phyloP scores from a whole-genome alignment of 2,329 filamentous ascomycete genomes.

The Ceratocystis eucalypticola region DNA sequence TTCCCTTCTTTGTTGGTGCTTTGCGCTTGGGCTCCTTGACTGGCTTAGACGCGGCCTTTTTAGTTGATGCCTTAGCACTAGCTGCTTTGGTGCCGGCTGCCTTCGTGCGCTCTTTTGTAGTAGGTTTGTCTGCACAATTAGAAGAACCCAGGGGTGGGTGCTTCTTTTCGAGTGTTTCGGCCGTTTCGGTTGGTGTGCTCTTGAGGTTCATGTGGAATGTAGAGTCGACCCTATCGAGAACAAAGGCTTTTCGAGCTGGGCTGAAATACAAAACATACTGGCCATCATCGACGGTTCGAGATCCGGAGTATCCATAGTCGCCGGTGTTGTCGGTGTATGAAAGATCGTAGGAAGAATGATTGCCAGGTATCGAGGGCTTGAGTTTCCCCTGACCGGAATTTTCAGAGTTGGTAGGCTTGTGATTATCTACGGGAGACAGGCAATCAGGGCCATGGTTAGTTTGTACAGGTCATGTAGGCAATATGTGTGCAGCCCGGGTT shows the following conservation, averaged over 20 bases:
- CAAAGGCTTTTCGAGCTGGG: conserved; percentile 56
- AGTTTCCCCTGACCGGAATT: conserved; percentile 31
- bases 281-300: conserved; percentile 40
- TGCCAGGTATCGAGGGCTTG: conserved; percentile 36
- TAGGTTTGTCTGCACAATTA: conserved; percentile 21
- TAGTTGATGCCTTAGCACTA: conserved; percentile 19
- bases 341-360: conserved; percentile 42
- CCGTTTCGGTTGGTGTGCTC: conserved; percentile 50
- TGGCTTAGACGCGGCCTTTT: conserved; percentile 24
- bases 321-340: conserved; percentile 40
- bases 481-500: not conserved
- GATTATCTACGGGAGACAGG: conserved; percentile 38
- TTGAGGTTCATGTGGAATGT: conserved; percentile 78
- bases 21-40: conserved; percentile 25
- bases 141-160: conserved; percentile 48
- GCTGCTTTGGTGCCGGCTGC: conserved; percentile 13
- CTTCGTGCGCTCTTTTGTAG: conserved; percentile 12
- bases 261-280: conserved; percentile 66
- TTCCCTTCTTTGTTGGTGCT: conserved; percentile 27
- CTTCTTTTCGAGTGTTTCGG: conserved; percentile 49
- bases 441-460: not conserved
- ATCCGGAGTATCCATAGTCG: conserved; percentile 48
- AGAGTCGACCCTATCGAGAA: conserved; percentile 70
- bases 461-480: not conserved
- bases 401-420: conserved; percentile 43